Evolutionary conservation across 2,329 filamentous ascomycete genomes (phyloP).

Genomic region (Alternaria gansuensis): DNA sequence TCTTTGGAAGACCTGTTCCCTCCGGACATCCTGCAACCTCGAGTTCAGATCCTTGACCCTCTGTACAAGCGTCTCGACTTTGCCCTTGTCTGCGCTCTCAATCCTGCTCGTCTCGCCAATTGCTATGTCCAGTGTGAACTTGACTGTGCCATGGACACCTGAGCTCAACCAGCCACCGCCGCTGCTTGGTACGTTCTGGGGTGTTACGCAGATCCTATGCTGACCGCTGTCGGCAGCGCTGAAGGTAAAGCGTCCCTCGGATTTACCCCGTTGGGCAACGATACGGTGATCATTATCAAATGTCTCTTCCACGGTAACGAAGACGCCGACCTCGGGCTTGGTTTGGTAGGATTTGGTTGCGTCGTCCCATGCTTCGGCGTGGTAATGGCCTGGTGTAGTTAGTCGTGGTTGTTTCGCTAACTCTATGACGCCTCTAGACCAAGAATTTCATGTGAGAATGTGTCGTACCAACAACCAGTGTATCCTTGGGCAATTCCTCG

Average conservation of each 20-base stretch:
- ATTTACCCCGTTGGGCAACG: constrained; percentile 80
- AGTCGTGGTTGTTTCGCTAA: constrained; percentile 8
- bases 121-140: constrained; percentile 85
- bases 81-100: constrained; percentile 90
- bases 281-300: constrained; percentile 99
- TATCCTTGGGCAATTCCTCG: constrained; percentile 97
- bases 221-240: constrained; percentile 92
- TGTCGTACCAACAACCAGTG: constrained; percentile 81
- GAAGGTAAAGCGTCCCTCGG: constrained; percentile 90
- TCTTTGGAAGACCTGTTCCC: constrained; percentile 96
- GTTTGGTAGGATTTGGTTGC: constrained; percentile 72
- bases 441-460: not conserved
- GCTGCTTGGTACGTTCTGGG: constrained; percentile 74
- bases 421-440: too few relatives aligned
- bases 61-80: constrained; percentile 87
- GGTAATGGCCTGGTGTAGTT: constrained; percentile 73
- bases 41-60: constrained; percentile 90
- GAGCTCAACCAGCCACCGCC: constrained; percentile 75
- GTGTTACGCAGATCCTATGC: constrained; percentile 94
- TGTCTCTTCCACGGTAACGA: constrained; percentile 93
- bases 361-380: constrained; percentile 83
- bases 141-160: constrained; percentile 76
- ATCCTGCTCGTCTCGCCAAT: constrained; percentile 96
- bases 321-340: constrained; percentile 80
- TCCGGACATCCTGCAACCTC: constrained; percentile 83